phyloP scores from a whole-genome alignment of 768 basidiomycete species.

The Termitomyces sp. region DNA sequence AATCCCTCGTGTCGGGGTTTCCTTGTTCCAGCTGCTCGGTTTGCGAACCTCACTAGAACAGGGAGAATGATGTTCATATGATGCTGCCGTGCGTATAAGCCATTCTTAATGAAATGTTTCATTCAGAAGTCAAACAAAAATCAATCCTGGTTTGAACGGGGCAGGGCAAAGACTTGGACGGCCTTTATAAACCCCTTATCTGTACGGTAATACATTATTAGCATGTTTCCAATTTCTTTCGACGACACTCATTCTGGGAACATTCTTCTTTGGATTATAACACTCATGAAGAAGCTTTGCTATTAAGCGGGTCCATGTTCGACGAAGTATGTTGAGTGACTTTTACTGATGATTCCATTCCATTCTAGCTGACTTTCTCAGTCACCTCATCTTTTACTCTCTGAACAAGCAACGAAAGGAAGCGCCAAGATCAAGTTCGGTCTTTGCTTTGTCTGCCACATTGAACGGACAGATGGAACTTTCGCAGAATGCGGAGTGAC shows the following conservation, averaged over 20 bases:
- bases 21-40: constrained; percentile 26
- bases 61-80: constrained; percentile 50
- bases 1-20: constrained; percentile 59
- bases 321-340: background rate
- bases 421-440: background rate
- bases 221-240: background rate
- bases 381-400: background rate
- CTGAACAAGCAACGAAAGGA: too few relatives aligned
- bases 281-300: background rate
- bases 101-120: background rate
- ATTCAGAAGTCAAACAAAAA: background rate
- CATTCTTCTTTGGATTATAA: background rate
- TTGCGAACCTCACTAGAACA: constrained; percentile 39
- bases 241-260: background rate
- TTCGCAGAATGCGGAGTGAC: constrained; percentile 1
- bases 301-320: background rate
- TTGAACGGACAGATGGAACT: background rate
- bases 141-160: background rate
- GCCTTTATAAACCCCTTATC: background rate
- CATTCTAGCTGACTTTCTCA: background rate
- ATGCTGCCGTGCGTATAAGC: constrained; percentile 16
- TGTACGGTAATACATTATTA: background rate
- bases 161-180: background rate
- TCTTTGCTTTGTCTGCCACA: background rate
- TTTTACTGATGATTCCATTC: background rate